Conservation (phyloP, 2,329 filamentous ascomycete species). For the Thyridium curvatum region DNA sequence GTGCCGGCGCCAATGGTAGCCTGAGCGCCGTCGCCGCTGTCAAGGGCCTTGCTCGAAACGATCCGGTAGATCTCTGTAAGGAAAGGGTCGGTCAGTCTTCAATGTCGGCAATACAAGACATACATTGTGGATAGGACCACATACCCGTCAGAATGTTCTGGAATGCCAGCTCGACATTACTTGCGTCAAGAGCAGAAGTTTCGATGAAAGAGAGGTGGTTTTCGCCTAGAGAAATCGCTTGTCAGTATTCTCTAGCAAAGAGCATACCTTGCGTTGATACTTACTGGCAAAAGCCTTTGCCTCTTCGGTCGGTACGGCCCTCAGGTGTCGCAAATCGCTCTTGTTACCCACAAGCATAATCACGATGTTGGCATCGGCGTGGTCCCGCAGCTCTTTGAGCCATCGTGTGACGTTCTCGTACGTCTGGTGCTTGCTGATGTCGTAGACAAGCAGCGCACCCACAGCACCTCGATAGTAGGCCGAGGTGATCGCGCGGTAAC, state of each 20-base stretch:
- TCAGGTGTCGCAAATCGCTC: constrained; percentile 98
- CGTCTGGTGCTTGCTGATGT: constrained; percentile 99
- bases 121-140: too few species aligned
- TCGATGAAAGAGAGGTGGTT: constrained; percentile 99
- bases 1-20: constrained; percentile 74
- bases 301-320: constrained; percentile 95
- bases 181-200: constrained; percentile 96
- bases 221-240: constrained; percentile 59
- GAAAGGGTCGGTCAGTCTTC: too few species aligned
- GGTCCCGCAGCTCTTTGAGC: constrained; percentile 97
- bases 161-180: constrained; percentile 98
- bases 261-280: constrained; percentile 16
- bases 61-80: constrained; percentile 99
- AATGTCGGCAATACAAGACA: too few species aligned
- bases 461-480: constrained; percentile 98
- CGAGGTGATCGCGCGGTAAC: constrained; percentile 97
- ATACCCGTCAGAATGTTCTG: constrained; percentile 98
- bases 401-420: constrained; percentile 99
- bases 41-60: constrained; percentile 94
- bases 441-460: constrained; percentile 94
- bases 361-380: constrained; percentile 97
- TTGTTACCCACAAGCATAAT: constrained; percentile 99
- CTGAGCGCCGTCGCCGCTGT: constrained; percentile 77
- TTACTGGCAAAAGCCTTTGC: constrained; percentile 95
- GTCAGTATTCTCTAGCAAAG: constrained; percentile 9